Percentiles rank a stretch among this genome's conserved stretches.
Evolutionary conservation across 2,329 filamentous ascomycete species (phyloP).

Genomic region (Ilyonectria mors-panacis): DNA sequence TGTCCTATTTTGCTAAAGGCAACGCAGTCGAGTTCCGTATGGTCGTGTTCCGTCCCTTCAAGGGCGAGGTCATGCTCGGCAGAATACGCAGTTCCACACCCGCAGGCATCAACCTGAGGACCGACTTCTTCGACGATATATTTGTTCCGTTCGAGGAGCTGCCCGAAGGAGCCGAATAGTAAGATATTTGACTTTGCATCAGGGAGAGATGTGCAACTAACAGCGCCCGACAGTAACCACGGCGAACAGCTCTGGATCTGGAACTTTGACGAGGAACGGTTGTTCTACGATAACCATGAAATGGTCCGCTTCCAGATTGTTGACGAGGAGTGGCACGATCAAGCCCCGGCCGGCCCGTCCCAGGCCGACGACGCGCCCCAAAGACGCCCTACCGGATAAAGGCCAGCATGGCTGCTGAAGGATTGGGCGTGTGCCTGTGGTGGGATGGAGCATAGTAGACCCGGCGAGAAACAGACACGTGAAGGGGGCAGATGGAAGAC

Average conservation of each 20-base stretch:
- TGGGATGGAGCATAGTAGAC: slow-evolving; percentile 63
- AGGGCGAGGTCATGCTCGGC: slow-evolving; percentile 90
- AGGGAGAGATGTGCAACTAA: slow-evolving; percentile 21
- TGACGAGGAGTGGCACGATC: slow-evolving; percentile 91
- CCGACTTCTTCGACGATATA: slow-evolving; percentile 96
- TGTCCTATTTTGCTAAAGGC: slow-evolving; percentile 24
- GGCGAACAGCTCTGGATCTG: slow-evolving; percentile 88
- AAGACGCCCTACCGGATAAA: slow-evolving; percentile 81
- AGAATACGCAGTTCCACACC: slow-evolving; percentile 83
- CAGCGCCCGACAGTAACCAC: slow-evolving; percentile 69
- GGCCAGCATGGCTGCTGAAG: slow-evolving; percentile 74
- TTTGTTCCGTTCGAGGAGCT: slow-evolving; percentile 82
- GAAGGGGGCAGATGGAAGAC: neutral
- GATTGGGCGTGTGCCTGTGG: slow-evolving; percentile 75
- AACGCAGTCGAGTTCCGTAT: slow-evolving; percentile 88
- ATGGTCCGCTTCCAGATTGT: slow-evolving; percentile 89
- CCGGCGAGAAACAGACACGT: slow-evolving; percentile 31
- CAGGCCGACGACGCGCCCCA: slow-evolving; percentile 73
- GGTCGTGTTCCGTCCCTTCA: slow-evolving; percentile 95
- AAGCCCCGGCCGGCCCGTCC: slow-evolving; percentile 78
- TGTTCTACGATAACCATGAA: slow-evolving; percentile 93
- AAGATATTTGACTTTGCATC: slow-evolving; percentile 39
- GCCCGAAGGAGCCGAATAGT: slow-evolving; percentile 84
- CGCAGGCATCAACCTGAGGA: slow-evolving; percentile 82
- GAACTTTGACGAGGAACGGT: slow-evolving; percentile 79